phyloP scores from a whole-genome alignment of 441 rosid genomes.

The Croton laevigatus region DNA sequence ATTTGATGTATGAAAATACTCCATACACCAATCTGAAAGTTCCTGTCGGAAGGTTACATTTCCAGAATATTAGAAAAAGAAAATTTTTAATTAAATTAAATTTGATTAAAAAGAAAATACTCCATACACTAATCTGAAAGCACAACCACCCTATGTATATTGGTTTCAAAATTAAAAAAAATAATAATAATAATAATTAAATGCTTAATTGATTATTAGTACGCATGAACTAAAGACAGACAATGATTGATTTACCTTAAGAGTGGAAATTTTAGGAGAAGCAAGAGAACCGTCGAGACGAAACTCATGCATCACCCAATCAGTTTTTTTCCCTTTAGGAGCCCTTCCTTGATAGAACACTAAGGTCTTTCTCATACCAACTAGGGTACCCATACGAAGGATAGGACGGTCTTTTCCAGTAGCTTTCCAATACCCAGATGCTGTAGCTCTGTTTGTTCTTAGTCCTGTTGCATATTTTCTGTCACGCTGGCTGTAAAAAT shows the following conservation, averaged over 20 bases:
- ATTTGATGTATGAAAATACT: too few species aligned
- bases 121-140: too few species aligned
- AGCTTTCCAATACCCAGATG: slow-evolving; percentile 61
- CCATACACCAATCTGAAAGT: too few species aligned
- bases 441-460: slow-evolving; percentile 55
- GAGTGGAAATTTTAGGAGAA: slow-evolving; percentile 30
- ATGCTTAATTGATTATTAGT: too few species aligned
- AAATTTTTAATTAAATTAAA: too few species aligned
- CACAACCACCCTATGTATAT: too few species aligned
- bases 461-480: slow-evolving; percentile 61
- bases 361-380: slow-evolving; percentile 66
- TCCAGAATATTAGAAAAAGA: too few species aligned
- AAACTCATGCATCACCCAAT: slow-evolving; percentile 75
- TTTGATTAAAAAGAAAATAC: too few species aligned
- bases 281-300: slow-evolving; percentile 38
- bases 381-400: slow-evolving; percentile 36
- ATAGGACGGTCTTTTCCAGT: slow-evolving; percentile 53
- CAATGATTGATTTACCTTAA: slow-evolving; percentile 37
- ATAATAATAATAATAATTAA: too few species aligned
- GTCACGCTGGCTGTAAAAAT: slow-evolving; percentile 56
- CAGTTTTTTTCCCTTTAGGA: slow-evolving; percentile 53
- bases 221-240: too few species aligned
- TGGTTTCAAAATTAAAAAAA: too few species aligned
- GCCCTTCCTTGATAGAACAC: slow-evolving; percentile 69
- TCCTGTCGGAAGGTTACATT: too few species aligned